These are phyloP conservation scores for Diaporthe vexans DNA, from an alignment of 2,329 filamentous ascomycete species.

Conservation along the genomic window DNA sequence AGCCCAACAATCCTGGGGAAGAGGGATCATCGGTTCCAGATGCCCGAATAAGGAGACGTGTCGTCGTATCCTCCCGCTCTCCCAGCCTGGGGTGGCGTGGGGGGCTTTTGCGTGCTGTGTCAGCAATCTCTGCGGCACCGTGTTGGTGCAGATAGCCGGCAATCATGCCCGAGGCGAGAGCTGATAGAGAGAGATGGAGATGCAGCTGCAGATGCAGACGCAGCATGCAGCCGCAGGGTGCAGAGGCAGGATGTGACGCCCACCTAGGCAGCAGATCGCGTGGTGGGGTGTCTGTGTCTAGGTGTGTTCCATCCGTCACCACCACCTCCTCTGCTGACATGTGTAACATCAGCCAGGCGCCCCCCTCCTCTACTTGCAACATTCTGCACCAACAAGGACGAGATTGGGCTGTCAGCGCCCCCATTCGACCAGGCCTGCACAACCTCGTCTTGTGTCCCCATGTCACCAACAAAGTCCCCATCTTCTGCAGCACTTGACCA, in stretches of 20 bases:
- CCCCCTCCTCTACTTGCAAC: constrained; percentile 25
- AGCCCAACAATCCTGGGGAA: not conserved
- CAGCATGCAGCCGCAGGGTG: too few species aligned
- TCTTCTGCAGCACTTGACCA: constrained; percentile 11
- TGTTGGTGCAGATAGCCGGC: constrained; percentile 21
- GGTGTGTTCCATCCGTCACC: not conserved
- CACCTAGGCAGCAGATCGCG: constrained; percentile 2
- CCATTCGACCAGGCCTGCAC: constrained; percentile 17
- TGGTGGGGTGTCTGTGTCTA: constrained; percentile 2
- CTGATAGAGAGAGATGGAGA: constrained; percentile 21
- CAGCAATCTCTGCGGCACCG: constrained; percentile 9
- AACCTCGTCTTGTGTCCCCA: constrained; percentile 28
- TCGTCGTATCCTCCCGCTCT: constrained; percentile 10
- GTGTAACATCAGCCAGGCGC: constrained; percentile 19
- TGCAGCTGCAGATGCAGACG: not conserved
- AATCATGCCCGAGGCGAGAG: constrained; percentile 28
- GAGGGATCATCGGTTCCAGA: not conserved
- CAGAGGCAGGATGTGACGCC: not conserved
- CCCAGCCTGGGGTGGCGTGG: not conserved
- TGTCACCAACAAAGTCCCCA: constrained; percentile 19
- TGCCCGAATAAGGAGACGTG: not conserved
- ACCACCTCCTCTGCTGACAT: constrained; percentile 1
- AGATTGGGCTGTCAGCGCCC: constrained; percentile 26
- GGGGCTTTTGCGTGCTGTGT: not conserved
- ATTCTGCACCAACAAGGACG: constrained; percentile 7